phyloP scores from a whole-genome alignment of 106 monocot genomes.

The Ottelia alismoides region DNA sequence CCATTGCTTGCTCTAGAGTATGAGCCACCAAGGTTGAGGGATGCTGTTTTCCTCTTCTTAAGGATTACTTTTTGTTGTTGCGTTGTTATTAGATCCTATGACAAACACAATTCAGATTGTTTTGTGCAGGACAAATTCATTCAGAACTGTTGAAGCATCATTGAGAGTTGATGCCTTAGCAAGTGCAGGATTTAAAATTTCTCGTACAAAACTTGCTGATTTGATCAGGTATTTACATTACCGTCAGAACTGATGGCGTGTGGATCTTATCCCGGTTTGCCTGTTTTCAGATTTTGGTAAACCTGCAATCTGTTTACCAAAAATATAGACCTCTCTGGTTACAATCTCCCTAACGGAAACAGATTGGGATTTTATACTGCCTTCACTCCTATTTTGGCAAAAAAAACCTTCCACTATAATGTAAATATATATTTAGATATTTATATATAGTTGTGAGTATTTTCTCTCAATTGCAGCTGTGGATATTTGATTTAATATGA shows the following conservation, averaged over 20 bases:
- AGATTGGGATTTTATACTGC: too few relatives aligned
- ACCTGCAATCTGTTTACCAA: too few relatives aligned
- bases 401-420: too few relatives aligned
- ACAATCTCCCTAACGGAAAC: too few relatives aligned
- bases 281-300: too few relatives aligned
- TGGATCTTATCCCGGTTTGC: neutral
- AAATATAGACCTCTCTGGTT: too few relatives aligned
- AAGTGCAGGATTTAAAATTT: slow-evolving; percentile 98
- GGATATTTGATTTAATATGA: too few relatives aligned
- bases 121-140: slow-evolving; percentile 54
- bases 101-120: neutral
- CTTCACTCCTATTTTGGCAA: too few relatives aligned
- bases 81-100: neutral
- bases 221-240: slow-evolving; percentile 54
- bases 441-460: too few relatives aligned
- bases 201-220: slow-evolving; percentile 82
- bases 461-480: too few relatives aligned
- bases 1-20: slow-evolving; percentile 95
- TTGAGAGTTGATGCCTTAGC: slow-evolving; percentile 89
- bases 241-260: neutral
- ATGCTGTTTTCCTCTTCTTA: neutral
- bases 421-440: too few relatives aligned
- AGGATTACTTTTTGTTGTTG: too few relatives aligned
- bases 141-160: slow-evolving; percentile 87
- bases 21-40: slow-evolving; percentile 71